A percentile compares a stretch with the other conserved stretches of the same genome.
phyloP scores from a whole-genome alignment of 1,284 basidiomycete genomes.

The Trichosporon sp. region DNA sequence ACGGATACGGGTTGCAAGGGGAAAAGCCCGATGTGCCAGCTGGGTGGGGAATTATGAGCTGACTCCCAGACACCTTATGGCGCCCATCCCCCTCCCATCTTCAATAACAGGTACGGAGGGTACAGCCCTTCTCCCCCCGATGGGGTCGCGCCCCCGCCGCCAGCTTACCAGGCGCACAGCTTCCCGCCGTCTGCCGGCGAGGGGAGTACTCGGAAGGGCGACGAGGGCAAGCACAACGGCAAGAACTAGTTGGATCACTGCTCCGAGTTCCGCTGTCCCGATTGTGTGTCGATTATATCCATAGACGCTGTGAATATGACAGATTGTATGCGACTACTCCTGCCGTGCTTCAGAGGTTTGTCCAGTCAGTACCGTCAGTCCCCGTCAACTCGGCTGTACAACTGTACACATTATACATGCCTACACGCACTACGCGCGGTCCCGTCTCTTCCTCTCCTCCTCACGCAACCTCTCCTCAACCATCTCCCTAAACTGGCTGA shows the following conservation, averaged over 20 bases:
- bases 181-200: neutral
- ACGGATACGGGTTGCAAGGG: too few relatives aligned
- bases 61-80: neutral
- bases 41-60: neutral
- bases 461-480: constrained; percentile 62
- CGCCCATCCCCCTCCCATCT: neutral
- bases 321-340: neutral
- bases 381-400: neutral
- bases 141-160: neutral
- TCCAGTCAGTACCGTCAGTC: neutral
- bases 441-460: constrained; percentile 23
- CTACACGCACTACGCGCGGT: neutral
- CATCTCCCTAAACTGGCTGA: constrained; percentile 73
- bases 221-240: neutral
- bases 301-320: neutral
- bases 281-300: too few relatives aligned
- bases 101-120: neutral
- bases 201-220: neutral
- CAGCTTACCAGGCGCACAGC: constrained; percentile 8
- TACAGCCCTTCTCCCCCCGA: neutral
- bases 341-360: too few relatives aligned
- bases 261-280: too few relatives aligned
- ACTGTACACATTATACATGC: neutral
- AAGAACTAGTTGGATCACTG: too few relatives aligned
- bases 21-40: neutral